A percentile compares a stretch with the other conserved stretches of the same genome.
These are phyloP conservation scores for Ehretia macrophylla DNA, from an alignment of 257 asterid genomes.

Conservation along the genomic window DNA sequence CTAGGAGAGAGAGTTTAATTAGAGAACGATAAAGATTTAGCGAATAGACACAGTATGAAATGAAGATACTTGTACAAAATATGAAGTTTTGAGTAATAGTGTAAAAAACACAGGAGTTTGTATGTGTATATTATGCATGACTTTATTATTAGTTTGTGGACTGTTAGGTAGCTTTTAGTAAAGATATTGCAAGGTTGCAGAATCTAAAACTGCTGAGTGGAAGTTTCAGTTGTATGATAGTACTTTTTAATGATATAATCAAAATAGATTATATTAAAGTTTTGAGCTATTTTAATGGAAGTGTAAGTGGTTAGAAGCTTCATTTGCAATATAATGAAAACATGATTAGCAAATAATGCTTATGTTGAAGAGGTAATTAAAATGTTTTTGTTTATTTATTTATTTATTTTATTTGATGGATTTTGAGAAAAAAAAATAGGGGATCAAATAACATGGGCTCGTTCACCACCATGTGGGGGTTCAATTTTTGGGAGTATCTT, in stretches of 20 bases:
- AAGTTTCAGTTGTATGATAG: neutral
- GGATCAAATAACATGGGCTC: constrained; percentile 46
- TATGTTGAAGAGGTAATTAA: neutral
- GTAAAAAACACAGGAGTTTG: neutral
- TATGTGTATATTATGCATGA: constrained; percentile 2
- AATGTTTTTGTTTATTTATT: neutral
- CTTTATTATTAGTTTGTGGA: constrained; percentile 11
- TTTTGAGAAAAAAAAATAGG: constrained; percentile 5
- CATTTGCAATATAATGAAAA: neutral
- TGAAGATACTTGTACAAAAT: neutral
- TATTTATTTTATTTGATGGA: no score
- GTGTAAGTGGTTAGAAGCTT: neutral
- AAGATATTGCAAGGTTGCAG: neutral
- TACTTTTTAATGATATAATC: neutral
- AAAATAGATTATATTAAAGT: neutral
- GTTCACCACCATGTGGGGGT: constrained; percentile 47
- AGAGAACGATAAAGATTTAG: neutral
- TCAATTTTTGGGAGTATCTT: constrained; percentile 25
- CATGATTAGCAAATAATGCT: neutral
- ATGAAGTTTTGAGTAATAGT: neutral
- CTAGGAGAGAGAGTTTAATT: no score
- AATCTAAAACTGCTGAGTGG: neutral
- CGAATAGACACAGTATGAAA: neutral
- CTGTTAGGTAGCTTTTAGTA: constrained; percentile 9
- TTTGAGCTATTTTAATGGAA: neutral